Base-by-base conservation (phyloP, 495 filamentous ascomycete species). In the Lasiosphaeris hirsuta region DNA sequence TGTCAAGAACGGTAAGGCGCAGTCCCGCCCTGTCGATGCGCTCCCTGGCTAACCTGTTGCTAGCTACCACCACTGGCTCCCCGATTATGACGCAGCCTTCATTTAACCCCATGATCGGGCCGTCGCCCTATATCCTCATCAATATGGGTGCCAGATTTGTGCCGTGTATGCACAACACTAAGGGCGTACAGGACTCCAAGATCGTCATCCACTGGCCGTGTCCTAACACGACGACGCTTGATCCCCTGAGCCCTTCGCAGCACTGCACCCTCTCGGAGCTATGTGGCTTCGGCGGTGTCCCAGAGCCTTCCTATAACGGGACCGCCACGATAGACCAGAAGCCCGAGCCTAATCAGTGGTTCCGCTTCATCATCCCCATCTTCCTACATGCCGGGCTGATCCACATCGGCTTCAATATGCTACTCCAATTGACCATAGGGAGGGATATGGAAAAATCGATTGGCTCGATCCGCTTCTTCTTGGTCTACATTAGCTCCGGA, bases 51-150 rank as follows among this genome's bases (percentile, higher is more conserved):
- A 74, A 69, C 74, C 77, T 38, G 79, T 71, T 10, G 69, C 30
- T 44, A 69, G 83, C 72, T 9, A 68, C 78, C 40, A 72, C 87
- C 0, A 92, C 88, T 4, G 83, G 83, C 50, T 84, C 84, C 1
- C 90, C 92, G 10, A 97, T 98, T 64, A 83, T 88, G 71, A 96
- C 84, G 23, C 77, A 93, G 30, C 95, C 94, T 4, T 75, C 76
- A 10, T 92, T 97, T 76, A 98, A 98, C 70, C 89, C 89, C 43
- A 96, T 98, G 90, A 95, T 98, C 66, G 94, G 94, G 0, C 94
- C 94, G 3, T 95, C 92, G 2, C 80, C 87, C 4, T 90, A 89
- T 61, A 81, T 97, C 33, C 85, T 94, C 60, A 96, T 98, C 71
- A 95, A 94, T 67, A 96, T 97, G 91, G 94, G 94, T 56, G 90